Base-by-base conservation (phyloP, 2,329 filamentous ascomycete genomes). In the Aureobasidium mangrovei region DNA sequence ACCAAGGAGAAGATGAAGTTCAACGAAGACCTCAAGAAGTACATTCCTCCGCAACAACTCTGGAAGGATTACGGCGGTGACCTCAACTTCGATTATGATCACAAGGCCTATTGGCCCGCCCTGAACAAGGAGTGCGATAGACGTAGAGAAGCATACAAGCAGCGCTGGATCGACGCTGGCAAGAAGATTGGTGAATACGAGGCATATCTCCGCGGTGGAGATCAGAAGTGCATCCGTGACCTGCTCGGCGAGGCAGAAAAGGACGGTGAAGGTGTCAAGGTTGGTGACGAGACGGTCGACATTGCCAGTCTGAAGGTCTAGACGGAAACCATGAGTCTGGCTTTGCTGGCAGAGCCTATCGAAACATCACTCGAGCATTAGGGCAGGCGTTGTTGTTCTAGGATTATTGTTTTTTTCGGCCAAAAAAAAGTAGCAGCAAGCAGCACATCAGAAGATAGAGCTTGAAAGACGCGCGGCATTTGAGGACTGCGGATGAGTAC, bases 1-100 rank as follows among this genome's bases (percentile, higher is more conserved):
- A 98, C 93, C 7, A 83, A 87, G 56, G 84, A 93, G 65, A 98
- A 98, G 77, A 84, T 98, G 74, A 94, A 93, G 74, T 96, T 95
- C 78, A 96, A 97, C 75, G 90, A 95, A 69, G 86, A 94, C 66
- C 84, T 95, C 75, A 79, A 78, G 61, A 76, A 86, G 61, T 89
- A 90, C 68, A 85, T 98, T 24, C 90, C 90, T 4, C 71, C 83
- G 6, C 77, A 84, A 63, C 91, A 97, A 68, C 80, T 98, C 52
- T 86, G 89, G 84, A 85, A 83, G 63, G 77, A 83, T 55, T 83
- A 86, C 63, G 83, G 84, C 45, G 91, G 93, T 56, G 80, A 88
- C 47, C 80, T 95, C 58, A 80, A 91, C 57, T 97, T 98, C 67
- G 84, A 89, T 64, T 98, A 98, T 69, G 87, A 95, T 64, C 93